Percentiles rank a stretch among this genome's conserved stretches.
These are phyloP conservation scores for Tetragonia tetragonoides DNA, from an alignment of 148 eudicot species.

Conservation along the genomic window DNA sequence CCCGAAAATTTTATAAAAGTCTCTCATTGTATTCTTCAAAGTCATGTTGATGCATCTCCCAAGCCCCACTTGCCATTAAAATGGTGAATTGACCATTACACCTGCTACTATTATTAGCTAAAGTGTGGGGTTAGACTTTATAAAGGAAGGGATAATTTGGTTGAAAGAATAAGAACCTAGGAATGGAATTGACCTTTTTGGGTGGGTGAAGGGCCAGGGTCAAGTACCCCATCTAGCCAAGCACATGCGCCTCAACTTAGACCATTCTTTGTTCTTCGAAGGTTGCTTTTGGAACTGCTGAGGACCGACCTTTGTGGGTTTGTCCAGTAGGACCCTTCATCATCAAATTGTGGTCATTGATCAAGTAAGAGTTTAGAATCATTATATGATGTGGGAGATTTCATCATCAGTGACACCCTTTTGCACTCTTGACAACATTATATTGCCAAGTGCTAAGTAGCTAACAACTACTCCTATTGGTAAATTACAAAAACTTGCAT, in stretches of 20 bases:
- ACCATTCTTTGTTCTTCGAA: background rate
- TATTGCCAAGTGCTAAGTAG: background rate
- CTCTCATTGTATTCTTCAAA: too few species aligned
- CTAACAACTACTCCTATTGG: background rate
- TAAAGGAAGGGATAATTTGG: too few species aligned
- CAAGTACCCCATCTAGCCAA: background rate
- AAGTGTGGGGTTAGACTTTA: too few species aligned
- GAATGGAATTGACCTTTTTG: background rate
- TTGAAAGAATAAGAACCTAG: too few species aligned
- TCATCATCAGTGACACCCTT: conserved; percentile 16
- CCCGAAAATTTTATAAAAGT: too few species aligned
- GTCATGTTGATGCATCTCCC: too few species aligned
- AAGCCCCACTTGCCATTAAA: too few species aligned
- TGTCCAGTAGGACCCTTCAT: background rate
- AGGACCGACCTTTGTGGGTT: too few species aligned
- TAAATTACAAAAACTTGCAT: too few species aligned
- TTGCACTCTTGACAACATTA: conserved; percentile 7
- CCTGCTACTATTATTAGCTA: too few species aligned
- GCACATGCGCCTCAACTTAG: background rate
- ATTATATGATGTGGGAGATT: background rate
- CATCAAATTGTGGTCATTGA: conserved; percentile 2
- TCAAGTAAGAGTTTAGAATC: conserved; percentile 7
- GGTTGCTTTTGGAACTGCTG: too few species aligned
- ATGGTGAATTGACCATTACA: too few species aligned
- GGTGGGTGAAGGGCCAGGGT: conserved; percentile 1